Base-by-base conservation (phyloP, 2,329 filamentous ascomycete species). In the Hypoxylon sp. region DNA sequence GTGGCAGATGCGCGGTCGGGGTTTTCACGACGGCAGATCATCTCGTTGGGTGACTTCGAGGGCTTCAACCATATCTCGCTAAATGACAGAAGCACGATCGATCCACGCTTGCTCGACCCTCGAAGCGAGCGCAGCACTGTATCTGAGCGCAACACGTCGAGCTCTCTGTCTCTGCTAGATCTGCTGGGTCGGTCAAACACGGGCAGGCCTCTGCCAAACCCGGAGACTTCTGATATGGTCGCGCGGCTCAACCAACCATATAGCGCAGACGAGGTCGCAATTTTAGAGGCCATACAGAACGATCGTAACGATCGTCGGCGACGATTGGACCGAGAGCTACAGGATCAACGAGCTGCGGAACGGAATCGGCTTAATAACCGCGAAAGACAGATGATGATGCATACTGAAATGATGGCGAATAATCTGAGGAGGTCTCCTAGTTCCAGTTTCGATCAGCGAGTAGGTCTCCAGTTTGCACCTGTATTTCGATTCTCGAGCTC, bases 1-100 rank as follows among this genome's bases (percentile, higher is more conserved):
- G 82, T 94, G 39, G 90, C 90, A 4, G 92, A 95, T 76, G 79
- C 92, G 51, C 85, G 91, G 28, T 85, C 82, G 69, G 86, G 89
- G 20, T 88, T 92, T 65, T 81, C 84, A 48, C 83, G 87, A 53
- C 87, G 89, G 47, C 92, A 95, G 74, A 84, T 91, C 30, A 81
- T 95, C 28, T 80, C 85, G 26, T 81, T 94, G 43, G 85, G 89
- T 68, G 81, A 82, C 13, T 82, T 86, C 54, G 82, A 85, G 24
- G 82, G 82, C 3, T 84, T 88, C 51, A 82, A 87, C 56, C 84
- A 84, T 61, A 74, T 89, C 17, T 79, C 82, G 46, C 81, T 89
- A 11, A 81, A 84, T 6, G 87, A 89, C 58, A 81, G 81, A 24
- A 82, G 79, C 55, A 82, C 82, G 0, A 84, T 87, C 61, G 85